Percentiles rank a stretch among this genome's conserved stretches.
phyloP scores from a whole-genome alignment of 345 rosid species.

The Melaleuca alternifolia region DNA sequence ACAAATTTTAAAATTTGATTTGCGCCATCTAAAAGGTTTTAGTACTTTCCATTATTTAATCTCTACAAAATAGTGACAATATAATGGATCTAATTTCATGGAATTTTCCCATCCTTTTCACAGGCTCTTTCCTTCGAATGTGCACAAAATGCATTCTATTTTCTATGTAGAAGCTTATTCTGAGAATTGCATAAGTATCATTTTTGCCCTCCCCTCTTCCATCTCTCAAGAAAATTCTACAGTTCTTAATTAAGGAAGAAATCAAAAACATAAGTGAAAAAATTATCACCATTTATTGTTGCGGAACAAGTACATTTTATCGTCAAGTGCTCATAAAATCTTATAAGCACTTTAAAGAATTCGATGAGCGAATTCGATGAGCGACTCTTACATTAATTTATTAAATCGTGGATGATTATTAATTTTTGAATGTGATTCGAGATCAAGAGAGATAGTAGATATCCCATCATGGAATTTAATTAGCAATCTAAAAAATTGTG shows the following conservation, averaged over 20 bases:
- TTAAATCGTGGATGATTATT: background rate
- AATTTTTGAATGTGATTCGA: background rate
- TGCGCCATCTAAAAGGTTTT: background rate
- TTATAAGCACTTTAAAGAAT: background rate
- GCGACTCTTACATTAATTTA: rapidly evolving
- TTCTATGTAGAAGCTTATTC: background rate
- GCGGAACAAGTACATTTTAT: background rate
- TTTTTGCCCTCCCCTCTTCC: background rate
- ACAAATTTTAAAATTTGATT: background rate
- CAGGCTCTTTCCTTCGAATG: background rate
- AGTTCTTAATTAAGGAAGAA: background rate
- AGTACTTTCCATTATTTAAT: background rate
- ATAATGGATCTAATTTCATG: background rate
- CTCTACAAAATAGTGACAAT: background rate
- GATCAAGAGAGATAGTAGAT: rapidly evolving
- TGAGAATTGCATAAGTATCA: background rate
- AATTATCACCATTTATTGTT: rapidly evolving
- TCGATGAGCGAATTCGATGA: rapidly evolving
- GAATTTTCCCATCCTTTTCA: background rate
- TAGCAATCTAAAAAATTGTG: no score
- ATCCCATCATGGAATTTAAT: background rate
- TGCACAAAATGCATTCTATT: background rate
- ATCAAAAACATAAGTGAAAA: background rate
- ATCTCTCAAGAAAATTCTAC: background rate
- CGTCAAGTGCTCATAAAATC: background rate